Base-by-base conservation (phyloP, 106 monocot species). In the Gastrodia elata region DNA sequence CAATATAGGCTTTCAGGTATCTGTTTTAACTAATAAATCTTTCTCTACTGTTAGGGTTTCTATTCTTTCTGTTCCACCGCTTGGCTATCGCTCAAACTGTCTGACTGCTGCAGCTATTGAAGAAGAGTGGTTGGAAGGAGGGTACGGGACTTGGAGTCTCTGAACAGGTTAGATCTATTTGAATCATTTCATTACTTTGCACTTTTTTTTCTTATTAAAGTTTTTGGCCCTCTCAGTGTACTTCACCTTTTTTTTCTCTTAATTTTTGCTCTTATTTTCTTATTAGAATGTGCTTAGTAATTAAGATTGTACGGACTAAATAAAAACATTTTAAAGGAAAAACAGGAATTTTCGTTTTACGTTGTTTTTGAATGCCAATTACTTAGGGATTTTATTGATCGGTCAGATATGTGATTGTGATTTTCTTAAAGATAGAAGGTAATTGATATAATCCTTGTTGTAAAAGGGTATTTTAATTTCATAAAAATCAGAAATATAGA, bases 61-160 rank as follows among this genome's bases (percentile, higher is more conserved):
- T 33, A 11, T 64, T 65, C 0, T n/a, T 33, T 75, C 57, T 39
- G 41, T 15, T 15, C 8, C 25, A 37, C 41, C 39, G 20, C 30
- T 26, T 40, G 8, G 15, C 20, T 71, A 9, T 55, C 20, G 35
- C 38, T 0, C 15, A 3, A 70, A 65, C 20, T 8, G 37, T 14
- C 27, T 24, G 26, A 40, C 65, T 22, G 35, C 5, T 83, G 72
- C 85, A 98, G 98, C 52, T 98, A 72, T 65, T 98, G 85, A 98
- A 89, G 91, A 93, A 91, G 80, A 83, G 74, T 61, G 93, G 93
- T 3, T 98, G 97, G 97, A 98, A 87, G 70, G 90, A 98, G 70
- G 97, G 97, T 25, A 85, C 93, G 14, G 93, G 93, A 46, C 93
- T 93, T 8, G 98, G 98, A 27, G 83, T 87, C 49, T 81, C 80